These are phyloP conservation scores for Vitis riparia DNA, from an alignment of 164 flowering plant species.

Conservation along the genomic window DNA sequence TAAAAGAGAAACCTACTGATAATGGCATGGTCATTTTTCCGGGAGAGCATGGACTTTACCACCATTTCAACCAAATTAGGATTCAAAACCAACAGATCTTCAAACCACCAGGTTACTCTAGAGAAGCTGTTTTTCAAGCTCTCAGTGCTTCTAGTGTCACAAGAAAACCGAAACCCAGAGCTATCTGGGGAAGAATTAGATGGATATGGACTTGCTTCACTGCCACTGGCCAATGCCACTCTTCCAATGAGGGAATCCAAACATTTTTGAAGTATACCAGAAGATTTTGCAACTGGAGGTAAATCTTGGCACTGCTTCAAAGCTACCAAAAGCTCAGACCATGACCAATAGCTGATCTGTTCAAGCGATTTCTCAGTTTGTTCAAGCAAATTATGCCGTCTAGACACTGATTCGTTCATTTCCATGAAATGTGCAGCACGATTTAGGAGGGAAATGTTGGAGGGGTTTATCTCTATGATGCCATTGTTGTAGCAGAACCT, in stretches of 20 bases:
- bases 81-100: slow-evolving; percentile 33
- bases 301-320: slow-evolving; percentile 47
- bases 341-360: slow-evolving; percentile 48
- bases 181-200: slow-evolving; percentile 57
- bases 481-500: slow-evolving; percentile 66
- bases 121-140: slow-evolving; percentile 24
- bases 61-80: slow-evolving; percentile 21
- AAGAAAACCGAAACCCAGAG: slow-evolving; percentile 44
- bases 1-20: slow-evolving; percentile 39
- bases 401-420: slow-evolving; percentile 38
- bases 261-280: slow-evolving; percentile 33
- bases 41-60: slow-evolving; percentile 29
- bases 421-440: slow-evolving; percentile 62
- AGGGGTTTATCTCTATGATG: slow-evolving; percentile 34
- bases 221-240: slow-evolving; percentile 26
- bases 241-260: slow-evolving; percentile 46
- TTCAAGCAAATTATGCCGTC: slow-evolving; percentile 34
- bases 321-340: slow-evolving; percentile 55
- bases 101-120: slow-evolving; percentile 47
- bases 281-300: slow-evolving; percentile 13
- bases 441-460: slow-evolving; percentile 34
- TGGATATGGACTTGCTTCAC: slow-evolving; percentile 45
- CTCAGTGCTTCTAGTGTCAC: slow-evolving; percentile 57
- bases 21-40: slow-evolving; percentile 26
- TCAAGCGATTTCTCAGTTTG: slow-evolving; percentile 46